Percentiles rank a stretch among this genome's conserved stretches.
Conservation (phyloP, 306 rosid genomes). For the Prunus fruticosa region DNA sequence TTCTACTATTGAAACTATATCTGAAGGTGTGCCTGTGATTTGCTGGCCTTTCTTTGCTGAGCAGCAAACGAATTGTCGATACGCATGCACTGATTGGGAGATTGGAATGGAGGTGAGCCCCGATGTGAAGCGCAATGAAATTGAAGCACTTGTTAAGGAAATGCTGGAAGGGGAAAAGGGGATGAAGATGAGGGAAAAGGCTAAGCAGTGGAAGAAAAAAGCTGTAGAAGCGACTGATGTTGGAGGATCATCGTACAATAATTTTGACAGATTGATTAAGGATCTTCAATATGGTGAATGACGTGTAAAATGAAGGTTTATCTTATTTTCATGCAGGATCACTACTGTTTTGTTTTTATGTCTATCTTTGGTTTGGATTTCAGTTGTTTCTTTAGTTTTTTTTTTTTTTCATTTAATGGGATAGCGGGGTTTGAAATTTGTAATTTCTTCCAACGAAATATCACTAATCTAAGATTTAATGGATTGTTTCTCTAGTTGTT, state of each 20-base stretch:
- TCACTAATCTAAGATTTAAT: too few relatives aligned
- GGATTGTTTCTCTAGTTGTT: background rate
- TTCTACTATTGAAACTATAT: slow-evolving; percentile 33
- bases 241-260: slow-evolving; percentile 33
- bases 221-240: slow-evolving; percentile 34
- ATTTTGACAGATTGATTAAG: slow-evolving; percentile 36
- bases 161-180: slow-evolving; percentile 35
- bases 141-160: slow-evolving; percentile 36
- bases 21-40: slow-evolving; percentile 44
- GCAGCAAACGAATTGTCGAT: slow-evolving; percentile 46
- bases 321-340: background rate
- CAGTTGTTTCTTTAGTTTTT: background rate
- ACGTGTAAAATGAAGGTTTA: background rate
- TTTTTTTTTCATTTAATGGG: too few relatives aligned
- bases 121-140: slow-evolving; percentile 33
- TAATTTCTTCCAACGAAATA: too few relatives aligned
- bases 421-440: too few relatives aligned
- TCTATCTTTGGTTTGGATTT: background rate
- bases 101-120: slow-evolving; percentile 39
- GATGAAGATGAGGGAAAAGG: slow-evolving; percentile 24
- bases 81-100: slow-evolving; percentile 35
- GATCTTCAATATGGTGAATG: slow-evolving; percentile 21
- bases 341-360: background rate
- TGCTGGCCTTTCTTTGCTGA: slow-evolving; percentile 64
- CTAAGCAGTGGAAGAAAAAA: slow-evolving; percentile 33